Conservation (phyloP, 768 basidiomycete genomes). For the Termitomyces sp. region DNA sequence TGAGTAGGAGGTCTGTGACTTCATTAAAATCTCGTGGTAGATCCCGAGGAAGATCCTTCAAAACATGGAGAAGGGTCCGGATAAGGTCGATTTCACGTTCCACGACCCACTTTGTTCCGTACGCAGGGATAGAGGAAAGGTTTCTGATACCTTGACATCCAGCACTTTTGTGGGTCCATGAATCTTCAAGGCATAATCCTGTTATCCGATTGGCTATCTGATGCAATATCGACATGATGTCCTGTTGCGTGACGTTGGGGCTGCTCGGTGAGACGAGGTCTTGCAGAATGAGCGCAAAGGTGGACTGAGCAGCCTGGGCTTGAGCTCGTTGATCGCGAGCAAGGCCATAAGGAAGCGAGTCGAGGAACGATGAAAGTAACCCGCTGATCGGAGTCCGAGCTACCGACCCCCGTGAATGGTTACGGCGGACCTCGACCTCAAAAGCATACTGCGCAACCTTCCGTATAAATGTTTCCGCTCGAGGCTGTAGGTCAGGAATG, state of each 20-base stretch:
- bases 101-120: slow-evolving; percentile 74
- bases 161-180: slow-evolving; percentile 86
- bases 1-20: slow-evolving; percentile 70
- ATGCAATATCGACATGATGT: slow-evolving; percentile 65
- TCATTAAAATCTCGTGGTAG: slow-evolving; percentile 77
- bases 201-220: slow-evolving; percentile 81
- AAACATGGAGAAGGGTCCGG: slow-evolving; percentile 81
- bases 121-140: slow-evolving; percentile 62
- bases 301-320: slow-evolving; percentile 47
- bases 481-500: slow-evolving; percentile 58
- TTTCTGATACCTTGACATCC: slow-evolving; percentile 84
- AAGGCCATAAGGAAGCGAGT: slow-evolving; percentile 72
- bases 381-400: slow-evolving; percentile 49
- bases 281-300: slow-evolving; percentile 58
- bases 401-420: slow-evolving; percentile 45
- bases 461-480: slow-evolving; percentile 65
- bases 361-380: slow-evolving; percentile 68
- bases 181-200: slow-evolving; percentile 84
- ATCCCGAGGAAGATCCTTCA: slow-evolving; percentile 93
- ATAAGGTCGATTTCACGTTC: slow-evolving; percentile 89
- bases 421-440: slow-evolving; percentile 63
- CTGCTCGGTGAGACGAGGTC: slow-evolving; percentile 57
- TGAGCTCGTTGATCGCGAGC: slow-evolving; percentile 61
- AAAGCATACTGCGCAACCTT: slow-evolving; percentile 71
- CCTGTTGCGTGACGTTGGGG: slow-evolving; percentile 41